Percentiles rank a stretch among this genome's conserved stretches.
These are phyloP conservation scores for Penicillium samsonianum DNA, from an alignment of 495 filamentous ascomycete genomes.

Conservation along the genomic window DNA sequence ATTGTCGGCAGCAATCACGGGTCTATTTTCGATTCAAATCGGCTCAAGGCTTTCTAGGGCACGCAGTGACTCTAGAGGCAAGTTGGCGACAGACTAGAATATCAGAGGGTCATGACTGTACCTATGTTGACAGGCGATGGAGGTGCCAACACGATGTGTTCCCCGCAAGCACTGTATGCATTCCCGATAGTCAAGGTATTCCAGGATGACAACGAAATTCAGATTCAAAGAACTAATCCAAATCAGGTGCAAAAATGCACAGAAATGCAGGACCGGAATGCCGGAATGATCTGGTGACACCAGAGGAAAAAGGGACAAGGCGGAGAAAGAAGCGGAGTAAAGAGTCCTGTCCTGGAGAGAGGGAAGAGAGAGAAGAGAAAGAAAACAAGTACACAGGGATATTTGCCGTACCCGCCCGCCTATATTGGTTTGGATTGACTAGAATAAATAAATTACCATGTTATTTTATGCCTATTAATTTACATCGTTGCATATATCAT, in stretches of 20 bases:
- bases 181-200: background rate
- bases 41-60: background rate
- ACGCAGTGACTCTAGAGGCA: background rate
- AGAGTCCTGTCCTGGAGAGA: background rate
- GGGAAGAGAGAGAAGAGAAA: background rate
- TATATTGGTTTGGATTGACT: background rate
- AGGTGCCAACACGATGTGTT: background rate
- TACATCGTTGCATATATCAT: background rate
- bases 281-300: constrained; percentile 1
- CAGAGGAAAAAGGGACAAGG: background rate
- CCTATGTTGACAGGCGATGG: constrained; percentile 1
- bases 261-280: constrained; percentile 2
- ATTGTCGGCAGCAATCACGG: constrained; percentile 12
- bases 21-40: background rate
- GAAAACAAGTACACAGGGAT: background rate
- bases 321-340: background rate
- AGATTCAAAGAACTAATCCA: too few species aligned
- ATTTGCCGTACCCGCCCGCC: background rate
- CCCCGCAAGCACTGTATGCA: constrained; percentile 8
- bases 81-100: background rate
- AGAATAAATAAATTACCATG: background rate
- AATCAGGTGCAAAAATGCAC: background rate
- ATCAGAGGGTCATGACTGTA: background rate
- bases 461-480: background rate
- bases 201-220: background rate